A percentile compares a stretch with the other conserved stretches of the same genome.
phyloP scores from a whole-genome alignment of 306 rosid species.

The Crotalaria pallida region DNA sequence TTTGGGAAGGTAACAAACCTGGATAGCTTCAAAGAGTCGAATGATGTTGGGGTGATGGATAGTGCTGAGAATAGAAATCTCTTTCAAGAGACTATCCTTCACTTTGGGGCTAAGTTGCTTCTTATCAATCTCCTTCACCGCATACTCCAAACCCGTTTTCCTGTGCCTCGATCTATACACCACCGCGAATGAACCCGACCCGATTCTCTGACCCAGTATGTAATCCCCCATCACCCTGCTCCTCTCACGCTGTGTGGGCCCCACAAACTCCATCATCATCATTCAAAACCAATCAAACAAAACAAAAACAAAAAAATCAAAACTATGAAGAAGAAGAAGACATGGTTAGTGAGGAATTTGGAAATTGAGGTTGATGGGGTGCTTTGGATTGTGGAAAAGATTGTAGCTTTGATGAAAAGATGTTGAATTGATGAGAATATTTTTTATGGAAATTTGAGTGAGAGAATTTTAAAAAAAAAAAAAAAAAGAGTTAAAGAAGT shows the following conservation, averaged over 20 bases:
- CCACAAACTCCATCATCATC: slow-evolving; percentile 41
- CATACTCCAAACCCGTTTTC: slow-evolving; percentile 67
- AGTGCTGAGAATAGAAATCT: slow-evolving; percentile 78
- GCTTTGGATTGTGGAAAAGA: neutral
- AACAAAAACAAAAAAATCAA: no score
- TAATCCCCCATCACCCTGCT: slow-evolving; percentile 64
- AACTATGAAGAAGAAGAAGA: no score
- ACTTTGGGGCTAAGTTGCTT: slow-evolving; percentile 61
- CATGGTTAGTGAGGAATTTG: neutral
- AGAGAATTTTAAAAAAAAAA: no score
- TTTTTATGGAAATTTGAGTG: no score
- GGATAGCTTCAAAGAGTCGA: slow-evolving; percentile 60
- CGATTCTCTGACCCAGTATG: slow-evolving; percentile 66
- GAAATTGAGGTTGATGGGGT: neutral
- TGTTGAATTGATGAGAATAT: no score
- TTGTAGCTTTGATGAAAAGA: neutral
- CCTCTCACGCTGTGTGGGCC: neutral
- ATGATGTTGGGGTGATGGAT: slow-evolving; percentile 78
- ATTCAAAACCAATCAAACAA: neutral
- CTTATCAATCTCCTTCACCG: slow-evolving; percentile 77
- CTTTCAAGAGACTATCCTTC: slow-evolving; percentile 61
- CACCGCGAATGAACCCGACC: slow-evolving; percentile 90
- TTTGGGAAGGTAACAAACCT: slow-evolving; percentile 37
- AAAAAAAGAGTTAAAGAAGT: no score
- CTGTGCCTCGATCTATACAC: slow-evolving; percentile 77